Percentiles rank a stretch among this genome's conserved stretches.
phyloP scores from a whole-genome alignment of 208 protist species.

The Acanthamoeba lenticulata region DNA sequence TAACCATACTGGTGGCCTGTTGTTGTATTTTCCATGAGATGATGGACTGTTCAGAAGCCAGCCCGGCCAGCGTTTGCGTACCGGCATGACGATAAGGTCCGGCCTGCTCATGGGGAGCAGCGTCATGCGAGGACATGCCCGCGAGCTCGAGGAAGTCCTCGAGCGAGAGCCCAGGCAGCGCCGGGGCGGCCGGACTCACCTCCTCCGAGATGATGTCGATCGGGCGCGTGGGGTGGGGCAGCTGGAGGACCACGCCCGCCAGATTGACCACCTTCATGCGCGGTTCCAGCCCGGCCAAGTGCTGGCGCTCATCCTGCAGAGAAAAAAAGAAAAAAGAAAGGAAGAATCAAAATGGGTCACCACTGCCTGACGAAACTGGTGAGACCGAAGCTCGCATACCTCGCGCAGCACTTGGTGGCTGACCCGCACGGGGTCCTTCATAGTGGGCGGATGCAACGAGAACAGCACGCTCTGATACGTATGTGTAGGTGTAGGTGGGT shows the following conservation, averaged over 20 bases:
- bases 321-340: background rate
- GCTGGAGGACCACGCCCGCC: background rate
- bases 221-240: background rate
- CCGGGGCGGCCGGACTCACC: background rate
- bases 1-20: too few species aligned
- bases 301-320: background rate
- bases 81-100: too few species aligned
- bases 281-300: background rate
- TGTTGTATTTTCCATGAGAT: too few species aligned
- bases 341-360: too few species aligned
- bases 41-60: too few species aligned
- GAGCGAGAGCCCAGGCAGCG: background rate
- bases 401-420: background rate
- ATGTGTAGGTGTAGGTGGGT: too few species aligned
- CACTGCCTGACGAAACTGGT: too few species aligned
- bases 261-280: constrained; percentile 27
- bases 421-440: background rate
- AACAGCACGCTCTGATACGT: constrained; percentile 24
- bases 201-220: constrained; percentile 25
- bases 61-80: too few species aligned
- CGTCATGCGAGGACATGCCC: background rate
- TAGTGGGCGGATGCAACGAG: background rate
- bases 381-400: background rate
- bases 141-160: background rate
- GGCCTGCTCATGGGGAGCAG: too few species aligned